Conservation (phyloP, 23 red algal genomes). For the Gracilaria vermiculophylla region DNA sequence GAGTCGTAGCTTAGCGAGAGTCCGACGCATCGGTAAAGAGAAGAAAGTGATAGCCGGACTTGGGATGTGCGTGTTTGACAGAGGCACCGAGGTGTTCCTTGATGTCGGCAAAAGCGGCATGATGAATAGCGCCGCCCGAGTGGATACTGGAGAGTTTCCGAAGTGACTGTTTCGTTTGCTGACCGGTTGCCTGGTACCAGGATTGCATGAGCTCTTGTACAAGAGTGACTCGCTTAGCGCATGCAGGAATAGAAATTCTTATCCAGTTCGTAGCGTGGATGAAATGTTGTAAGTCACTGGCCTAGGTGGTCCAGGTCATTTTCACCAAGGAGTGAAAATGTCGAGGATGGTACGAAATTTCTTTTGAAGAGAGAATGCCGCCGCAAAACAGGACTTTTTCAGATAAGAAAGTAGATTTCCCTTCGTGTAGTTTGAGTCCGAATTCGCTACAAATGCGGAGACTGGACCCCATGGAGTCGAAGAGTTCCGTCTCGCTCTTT, state of each 20-base stretch:
- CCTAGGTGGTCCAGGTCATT: neutral
- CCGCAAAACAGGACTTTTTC: neutral
- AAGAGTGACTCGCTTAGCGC: neutral
- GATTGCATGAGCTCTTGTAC: constrained; percentile 8
- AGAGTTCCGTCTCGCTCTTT: neutral
- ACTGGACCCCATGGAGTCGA: neutral
- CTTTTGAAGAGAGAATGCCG: neutral
- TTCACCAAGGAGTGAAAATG: neutral
- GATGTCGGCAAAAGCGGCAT: constrained; percentile 13
- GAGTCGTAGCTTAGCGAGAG: neutral
- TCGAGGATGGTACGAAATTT: neutral
- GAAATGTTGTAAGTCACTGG: constrained; percentile 15
- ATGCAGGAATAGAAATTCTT: neutral
- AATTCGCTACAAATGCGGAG: neutral
- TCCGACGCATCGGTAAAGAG: constrained; percentile 23
- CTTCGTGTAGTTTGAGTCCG: neutral
- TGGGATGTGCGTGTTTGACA: constrained; percentile 1
- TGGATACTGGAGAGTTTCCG: neutral
- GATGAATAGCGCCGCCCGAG: neutral
- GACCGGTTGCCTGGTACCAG: neutral
- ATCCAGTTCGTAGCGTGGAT: constrained; percentile 16
- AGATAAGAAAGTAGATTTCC: neutral
- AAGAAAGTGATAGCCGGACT: neutral
- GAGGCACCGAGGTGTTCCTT: neutral
- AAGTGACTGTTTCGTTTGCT: neutral